Conservation (phyloP, 495 filamentous ascomycete species). For the Penicillium nucicola region DNA sequence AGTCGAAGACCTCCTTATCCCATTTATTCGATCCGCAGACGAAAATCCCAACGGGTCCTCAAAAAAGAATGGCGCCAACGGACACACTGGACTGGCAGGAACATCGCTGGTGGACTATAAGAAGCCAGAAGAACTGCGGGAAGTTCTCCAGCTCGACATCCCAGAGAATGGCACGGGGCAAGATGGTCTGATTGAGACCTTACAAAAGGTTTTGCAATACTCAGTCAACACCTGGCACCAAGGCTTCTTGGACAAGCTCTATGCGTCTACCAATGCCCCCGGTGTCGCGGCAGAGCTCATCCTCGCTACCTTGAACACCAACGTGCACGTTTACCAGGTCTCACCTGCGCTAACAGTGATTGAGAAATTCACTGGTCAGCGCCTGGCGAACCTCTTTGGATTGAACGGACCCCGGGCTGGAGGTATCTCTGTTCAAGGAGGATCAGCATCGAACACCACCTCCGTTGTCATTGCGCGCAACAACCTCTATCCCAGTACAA, state of each 20-base stretch:
- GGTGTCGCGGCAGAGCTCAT: conserved; percentile 81
- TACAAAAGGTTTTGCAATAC: conserved; percentile 69
- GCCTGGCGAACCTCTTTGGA: conserved; percentile 73
- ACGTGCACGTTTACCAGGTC: conserved; percentile 85
- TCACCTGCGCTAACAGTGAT: conserved; percentile 84
- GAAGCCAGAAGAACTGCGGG: conserved; percentile 65
- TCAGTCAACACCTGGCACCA: conserved; percentile 96
- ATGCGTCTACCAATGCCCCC: conserved; percentile 80
- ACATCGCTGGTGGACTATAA: conserved; percentile 67
- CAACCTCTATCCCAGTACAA: conserved; percentile 72
- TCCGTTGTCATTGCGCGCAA: conserved; percentile 89
- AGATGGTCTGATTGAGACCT: conserved; percentile 63
- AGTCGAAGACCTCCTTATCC: conserved; percentile 70
- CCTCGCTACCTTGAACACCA: conserved; percentile 81
- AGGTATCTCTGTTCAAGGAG: conserved; percentile 84
- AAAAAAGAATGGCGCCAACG: conserved; percentile 48
- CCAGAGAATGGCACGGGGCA: conserved; percentile 65
- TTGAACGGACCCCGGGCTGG: conserved; percentile 71
- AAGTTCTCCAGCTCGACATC: conserved; percentile 61
- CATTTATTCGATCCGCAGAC: conserved; percentile 76
- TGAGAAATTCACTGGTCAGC: conserved; percentile 70
- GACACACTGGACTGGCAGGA: conserved; percentile 41
- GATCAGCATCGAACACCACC: conserved; percentile 79
- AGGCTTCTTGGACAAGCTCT: conserved; percentile 91
- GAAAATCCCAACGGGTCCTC: conserved; percentile 49